Conservation (phyloP, 2,329 filamentous ascomycete species). For the Sclerotinia subarctica region DNA sequence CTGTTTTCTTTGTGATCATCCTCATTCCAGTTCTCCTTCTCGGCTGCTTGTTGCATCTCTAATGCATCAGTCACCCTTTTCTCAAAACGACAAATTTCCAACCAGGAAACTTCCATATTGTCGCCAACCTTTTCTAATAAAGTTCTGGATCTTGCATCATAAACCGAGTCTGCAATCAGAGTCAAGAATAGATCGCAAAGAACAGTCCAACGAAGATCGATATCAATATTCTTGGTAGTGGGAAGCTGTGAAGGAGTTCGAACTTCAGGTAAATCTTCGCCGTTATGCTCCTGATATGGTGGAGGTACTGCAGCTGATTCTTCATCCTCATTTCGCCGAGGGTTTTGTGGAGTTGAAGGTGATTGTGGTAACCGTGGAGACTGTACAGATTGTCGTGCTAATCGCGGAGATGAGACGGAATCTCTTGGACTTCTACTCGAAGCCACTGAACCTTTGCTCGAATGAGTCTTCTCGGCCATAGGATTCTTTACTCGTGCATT, state of each 20-base stretch:
- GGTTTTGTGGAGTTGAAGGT: slow-evolving; percentile 22
- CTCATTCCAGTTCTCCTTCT: slow-evolving; percentile 97
- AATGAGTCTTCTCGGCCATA: slow-evolving; percentile 56
- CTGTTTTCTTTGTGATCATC: slow-evolving; percentile 87
- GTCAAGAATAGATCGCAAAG: slow-evolving; percentile 93
- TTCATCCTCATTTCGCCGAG: slow-evolving; percentile 42
- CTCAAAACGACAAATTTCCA: slow-evolving; percentile 95
- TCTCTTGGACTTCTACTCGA: slow-evolving; percentile 38
- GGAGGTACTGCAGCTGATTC: slow-evolving; percentile 51
- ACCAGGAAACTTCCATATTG: slow-evolving; percentile 78
- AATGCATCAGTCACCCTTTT: slow-evolving; percentile 94
- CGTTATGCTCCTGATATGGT: slow-evolving; percentile 60
- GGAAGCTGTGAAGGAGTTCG: slow-evolving; percentile 80
- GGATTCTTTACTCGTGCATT: slow-evolving; percentile 94
- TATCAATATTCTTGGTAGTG: slow-evolving; percentile 80
- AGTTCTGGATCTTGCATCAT: slow-evolving; percentile 82
- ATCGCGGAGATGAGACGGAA: slow-evolving; percentile 40
- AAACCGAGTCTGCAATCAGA: slow-evolving; percentile 91
- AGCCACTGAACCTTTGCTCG: slow-evolving; percentile 29
- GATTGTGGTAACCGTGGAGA: slow-evolving; percentile 22
- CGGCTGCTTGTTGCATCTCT: slow-evolving; percentile 93
- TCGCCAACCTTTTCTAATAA: slow-evolving; percentile 80
- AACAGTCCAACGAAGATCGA: slow-evolving; percentile 95
- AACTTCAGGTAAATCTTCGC: slow-evolving; percentile 73
- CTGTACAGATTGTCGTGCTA: slow-evolving; percentile 22